Evolutionary conservation across 2,329 filamentous ascomycete genomes (phyloP).

Genomic region (Monosporascus sp.): DNA sequence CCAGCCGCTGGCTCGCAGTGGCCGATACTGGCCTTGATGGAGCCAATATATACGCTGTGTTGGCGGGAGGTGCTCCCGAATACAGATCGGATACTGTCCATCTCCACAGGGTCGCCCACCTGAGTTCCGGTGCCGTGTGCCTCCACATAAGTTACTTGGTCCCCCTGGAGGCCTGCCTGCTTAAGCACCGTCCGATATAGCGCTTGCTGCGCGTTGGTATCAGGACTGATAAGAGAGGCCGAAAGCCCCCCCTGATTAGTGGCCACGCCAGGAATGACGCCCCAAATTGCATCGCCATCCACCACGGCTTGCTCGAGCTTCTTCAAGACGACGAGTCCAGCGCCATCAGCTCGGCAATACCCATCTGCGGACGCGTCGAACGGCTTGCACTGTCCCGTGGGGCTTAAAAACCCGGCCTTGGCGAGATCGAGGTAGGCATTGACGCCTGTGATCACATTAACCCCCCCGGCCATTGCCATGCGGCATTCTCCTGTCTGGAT

Average conservation of each 20-base stretch:
- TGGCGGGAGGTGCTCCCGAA: conserved; percentile 7
- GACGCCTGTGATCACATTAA: conserved; percentile 31
- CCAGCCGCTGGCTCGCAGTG: conserved; percentile 25
- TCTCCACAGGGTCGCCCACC: conserved; percentile 26
- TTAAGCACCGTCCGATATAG: conserved; percentile 25
- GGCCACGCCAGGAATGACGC: conserved; percentile 32
- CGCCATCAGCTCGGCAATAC: conserved; percentile 49
- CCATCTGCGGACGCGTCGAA: conserved; percentile 46
- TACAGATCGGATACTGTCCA: conserved; percentile 14
- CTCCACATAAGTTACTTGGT: conserved; percentile 28
- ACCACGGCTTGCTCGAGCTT: conserved; percentile 42
- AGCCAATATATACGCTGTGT: conserved; percentile 15
- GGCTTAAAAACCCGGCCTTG: conserved; percentile 35
- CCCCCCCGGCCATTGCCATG: conserved; percentile 34
- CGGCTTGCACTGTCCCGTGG: conserved; percentile 42
- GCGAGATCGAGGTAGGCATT: conserved; percentile 17
- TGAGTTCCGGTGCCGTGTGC: conserved; percentile 35
- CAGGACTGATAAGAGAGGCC: conserved; percentile 22
- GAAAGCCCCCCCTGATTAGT: conserved; percentile 31
- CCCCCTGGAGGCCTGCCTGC: conserved; percentile 16
- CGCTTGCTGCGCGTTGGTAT: conserved; percentile 18
- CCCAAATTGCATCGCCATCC: conserved; percentile 46
- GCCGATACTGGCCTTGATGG: conserved; percentile 28
- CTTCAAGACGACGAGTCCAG: conserved; percentile 46
- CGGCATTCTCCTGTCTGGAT: conserved; percentile 27